Evolutionary conservation across 768 basidiomycete species (phyloP).

Genomic region (Russula abietina): DNA sequence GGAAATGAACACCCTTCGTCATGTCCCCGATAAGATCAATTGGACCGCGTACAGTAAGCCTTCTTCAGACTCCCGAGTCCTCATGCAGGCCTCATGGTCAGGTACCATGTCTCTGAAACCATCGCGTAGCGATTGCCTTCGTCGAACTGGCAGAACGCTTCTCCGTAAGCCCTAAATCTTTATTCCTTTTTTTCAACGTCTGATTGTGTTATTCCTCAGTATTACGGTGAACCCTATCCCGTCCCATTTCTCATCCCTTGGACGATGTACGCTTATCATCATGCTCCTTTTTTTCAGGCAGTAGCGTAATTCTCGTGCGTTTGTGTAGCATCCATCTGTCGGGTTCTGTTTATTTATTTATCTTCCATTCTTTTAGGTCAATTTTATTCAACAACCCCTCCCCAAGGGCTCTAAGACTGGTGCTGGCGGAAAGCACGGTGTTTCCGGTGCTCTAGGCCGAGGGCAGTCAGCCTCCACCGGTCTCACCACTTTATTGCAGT

Average conservation of each 20-base stretch:
- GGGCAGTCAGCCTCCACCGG: constrained; percentile 27
- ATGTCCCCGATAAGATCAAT: constrained; percentile 26
- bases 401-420: constrained; percentile 27
- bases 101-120: neutral
- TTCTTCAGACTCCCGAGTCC: too few relatives aligned
- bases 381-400: constrained; percentile 30
- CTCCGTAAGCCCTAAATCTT: constrained; percentile 22
- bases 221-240: constrained; percentile 13
- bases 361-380: constrained; percentile 17
- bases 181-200: neutral
- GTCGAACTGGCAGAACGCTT: constrained; percentile 31
- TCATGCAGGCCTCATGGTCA: too few relatives aligned
- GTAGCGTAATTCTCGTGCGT: constrained; percentile 20
- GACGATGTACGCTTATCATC: neutral
- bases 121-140: constrained; percentile 27
- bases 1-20: constrained; percentile 26
- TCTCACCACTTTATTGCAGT: constrained; percentile 28
- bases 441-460: constrained; percentile 27
- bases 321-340: neutral
- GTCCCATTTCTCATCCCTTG: neutral
- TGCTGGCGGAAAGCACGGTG: constrained; percentile 23
- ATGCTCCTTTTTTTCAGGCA: constrained; percentile 11
- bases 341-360: neutral
- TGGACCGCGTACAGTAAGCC: constrained; percentile 24
- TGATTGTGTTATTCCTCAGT: constrained; percentile 16